These are phyloP conservation scores for Claviceps africana DNA, from an alignment of 2,329 filamentous ascomycete species.

Conservation along the genomic window DNA sequence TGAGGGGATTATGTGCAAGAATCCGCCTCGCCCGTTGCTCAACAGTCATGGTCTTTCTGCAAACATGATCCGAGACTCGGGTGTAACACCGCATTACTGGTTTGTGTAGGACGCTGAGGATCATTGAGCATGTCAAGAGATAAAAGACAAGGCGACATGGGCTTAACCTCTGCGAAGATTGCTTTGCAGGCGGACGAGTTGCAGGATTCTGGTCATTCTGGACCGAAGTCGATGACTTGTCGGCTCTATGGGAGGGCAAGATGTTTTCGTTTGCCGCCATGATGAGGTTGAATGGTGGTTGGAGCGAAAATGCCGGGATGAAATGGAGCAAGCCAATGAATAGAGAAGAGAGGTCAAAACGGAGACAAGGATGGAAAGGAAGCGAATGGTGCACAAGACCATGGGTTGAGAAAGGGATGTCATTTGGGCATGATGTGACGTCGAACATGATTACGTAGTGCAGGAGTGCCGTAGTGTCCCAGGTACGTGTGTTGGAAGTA, in stretches of 20 bases:
- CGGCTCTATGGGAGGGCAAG: not conserved
- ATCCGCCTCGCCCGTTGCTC: slow-evolving; percentile 33
- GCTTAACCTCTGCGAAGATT: not conserved
- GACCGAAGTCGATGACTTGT: not conserved
- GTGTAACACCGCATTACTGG: slow-evolving; percentile 13
- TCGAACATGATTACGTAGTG: not conserved
- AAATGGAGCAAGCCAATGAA: not conserved
- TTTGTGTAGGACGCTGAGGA: slow-evolving; percentile 14
- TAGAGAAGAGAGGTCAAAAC: not conserved
- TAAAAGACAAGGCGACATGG: not conserved
- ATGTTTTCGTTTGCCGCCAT: not conserved
- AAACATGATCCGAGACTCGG: slow-evolving; percentile 11
- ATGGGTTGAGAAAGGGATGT: not conserved
- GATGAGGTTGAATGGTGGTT: not conserved
- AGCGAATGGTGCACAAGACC: not conserved
- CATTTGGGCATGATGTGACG: not conserved
- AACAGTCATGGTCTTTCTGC: slow-evolving; percentile 19
- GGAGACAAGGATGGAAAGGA: not conserved
- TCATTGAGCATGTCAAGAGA: slow-evolving; percentile 14
- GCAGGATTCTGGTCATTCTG: not conserved
- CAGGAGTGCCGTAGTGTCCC: not conserved
- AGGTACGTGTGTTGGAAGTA: too few relatives aligned
- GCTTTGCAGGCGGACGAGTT: not conserved
- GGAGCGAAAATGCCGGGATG: not conserved
- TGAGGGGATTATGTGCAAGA: slow-evolving; percentile 32